Evolutionary conservation across 2,329 filamentous ascomycete genomes (phyloP).

Genomic region (Meredithiella fracta): DNA sequence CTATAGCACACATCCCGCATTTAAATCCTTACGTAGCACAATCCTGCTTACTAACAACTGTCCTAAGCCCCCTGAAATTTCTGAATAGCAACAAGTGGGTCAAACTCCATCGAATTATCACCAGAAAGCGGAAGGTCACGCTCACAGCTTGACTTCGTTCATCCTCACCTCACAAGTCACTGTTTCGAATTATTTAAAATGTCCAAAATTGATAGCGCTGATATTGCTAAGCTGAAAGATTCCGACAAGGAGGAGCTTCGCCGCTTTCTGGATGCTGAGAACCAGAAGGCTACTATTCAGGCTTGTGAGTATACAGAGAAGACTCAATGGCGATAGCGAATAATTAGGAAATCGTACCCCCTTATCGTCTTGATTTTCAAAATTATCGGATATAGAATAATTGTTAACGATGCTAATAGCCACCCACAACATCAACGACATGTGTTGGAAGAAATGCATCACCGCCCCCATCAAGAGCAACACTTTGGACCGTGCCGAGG

Average conservation of each 20-base stretch:
- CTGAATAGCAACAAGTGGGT: background rate
- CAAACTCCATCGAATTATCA: background rate
- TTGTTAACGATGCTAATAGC: conserved; percentile 21
- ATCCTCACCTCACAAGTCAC: background rate
- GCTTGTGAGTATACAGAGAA: conserved; percentile 32
- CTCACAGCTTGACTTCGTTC: background rate
- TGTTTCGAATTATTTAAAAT: background rate
- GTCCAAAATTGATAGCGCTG: conserved; percentile 32
- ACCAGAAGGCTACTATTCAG: conserved; percentile 59
- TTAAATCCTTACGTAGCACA: background rate
- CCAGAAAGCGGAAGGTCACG: background rate
- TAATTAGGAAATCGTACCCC: background rate
- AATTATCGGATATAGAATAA: background rate
- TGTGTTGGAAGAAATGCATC: conserved; percentile 93
- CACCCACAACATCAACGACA: conserved; percentile 44
- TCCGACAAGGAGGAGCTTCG: conserved; percentile 77
- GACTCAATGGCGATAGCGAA: background rate
- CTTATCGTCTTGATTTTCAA: background rate
- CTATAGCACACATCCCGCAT: no score
- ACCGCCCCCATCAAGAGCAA: conserved; percentile 53
- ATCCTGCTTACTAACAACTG: conserved; percentile 1
- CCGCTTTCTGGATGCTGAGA: conserved; percentile 69
- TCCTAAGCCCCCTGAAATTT: conserved; percentile 1
- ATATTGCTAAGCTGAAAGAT: conserved; percentile 60
- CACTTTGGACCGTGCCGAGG: conserved; percentile 60